Conservation (phyloP, 768 basidiomycete genomes). For the Termitomyces sp. region DNA sequence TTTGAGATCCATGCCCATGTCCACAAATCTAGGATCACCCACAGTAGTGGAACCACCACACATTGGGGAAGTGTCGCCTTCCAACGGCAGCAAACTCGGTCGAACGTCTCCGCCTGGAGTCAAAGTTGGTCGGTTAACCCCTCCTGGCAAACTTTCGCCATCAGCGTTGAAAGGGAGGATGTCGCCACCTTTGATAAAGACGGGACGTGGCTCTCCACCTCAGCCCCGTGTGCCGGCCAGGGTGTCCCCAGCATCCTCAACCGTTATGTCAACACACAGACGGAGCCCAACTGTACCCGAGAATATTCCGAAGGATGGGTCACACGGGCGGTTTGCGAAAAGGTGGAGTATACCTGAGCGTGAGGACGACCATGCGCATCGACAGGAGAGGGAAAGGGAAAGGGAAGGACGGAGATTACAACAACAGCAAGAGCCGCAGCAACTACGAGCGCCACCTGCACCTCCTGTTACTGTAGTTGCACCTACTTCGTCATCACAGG, state of each 20-base stretch:
- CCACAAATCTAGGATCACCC: constrained; percentile 38
- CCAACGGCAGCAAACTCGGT: constrained; percentile 6
- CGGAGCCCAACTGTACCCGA: constrained; percentile 72
- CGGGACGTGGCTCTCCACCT: constrained; percentile 29
- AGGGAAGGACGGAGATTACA: constrained; percentile 26
- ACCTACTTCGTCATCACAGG: constrained; percentile 24
- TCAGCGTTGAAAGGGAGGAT: constrained; percentile 13
- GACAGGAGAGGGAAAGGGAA: constrained; percentile 27
- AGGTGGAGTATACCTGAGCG: constrained; percentile 27
- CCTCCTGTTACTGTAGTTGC: constrained; percentile 25
- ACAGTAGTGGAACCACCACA: constrained; percentile 40
- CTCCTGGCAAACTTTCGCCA: constrained; percentile 15
- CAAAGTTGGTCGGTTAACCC: constrained; percentile 12
- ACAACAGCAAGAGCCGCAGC: constrained; percentile 24
- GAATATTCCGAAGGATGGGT: constrained; percentile 1
- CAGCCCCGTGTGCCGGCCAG: constrained; percentile 11
- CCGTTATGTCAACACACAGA: constrained; percentile 41
- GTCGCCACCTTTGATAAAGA: constrained; percentile 17
- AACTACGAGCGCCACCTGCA: constrained; percentile 26
- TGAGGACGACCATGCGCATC: constrained; percentile 25
- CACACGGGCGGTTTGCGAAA: constrained; percentile 25
- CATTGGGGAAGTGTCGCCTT: constrained; percentile 10
- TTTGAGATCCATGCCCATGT: constrained; percentile 43
- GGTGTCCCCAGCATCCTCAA: constrained; percentile 13
- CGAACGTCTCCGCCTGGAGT: constrained; percentile 12